Evolutionary conservation across 83 land plant species (phyloP), one percentile per base, ranked within the genome.

Genomic region (Diphasiastrum complanatum): DNA sequence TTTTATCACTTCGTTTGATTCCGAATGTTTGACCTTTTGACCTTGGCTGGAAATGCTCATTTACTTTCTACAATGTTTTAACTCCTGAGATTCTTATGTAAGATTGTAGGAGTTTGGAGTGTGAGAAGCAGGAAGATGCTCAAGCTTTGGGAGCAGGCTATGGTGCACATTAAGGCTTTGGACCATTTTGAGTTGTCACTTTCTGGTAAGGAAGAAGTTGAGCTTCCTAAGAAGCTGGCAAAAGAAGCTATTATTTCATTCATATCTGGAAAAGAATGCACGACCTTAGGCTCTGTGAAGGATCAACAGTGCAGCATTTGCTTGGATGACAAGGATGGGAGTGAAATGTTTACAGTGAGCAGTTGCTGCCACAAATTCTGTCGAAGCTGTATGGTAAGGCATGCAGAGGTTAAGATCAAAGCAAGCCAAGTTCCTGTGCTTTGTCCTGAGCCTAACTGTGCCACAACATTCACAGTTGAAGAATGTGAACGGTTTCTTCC

Each of bases 321-420:
- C 61, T 72, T 82, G 43, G 86, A 86, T 51, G 84, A 81, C 19
- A 81, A 77, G 56, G 51, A 40, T 18, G 41, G 56, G 4, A 33
- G 64, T 28, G 76, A 86, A 52, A 75, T 80, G 79, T 47, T 82
- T 33, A 50, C 51, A 4, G 49, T 86, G 8, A 23, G 47, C 29
- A 73, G 69, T 5, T 90, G 92, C 60, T 69, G 67, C 37, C 92
- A 90, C 66, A 79, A 77, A 34, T 83, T 90, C 66, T 90, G 97
- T 45, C 60, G 72, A 5, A 41, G 61, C 2, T 90, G 97, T 47
- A 66, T 89, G 72, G 68, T 53, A 35, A 76, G 69, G 20, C 83
- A 89, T 71, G 73, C 71, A 33, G 80, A 85, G 60, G 78, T 76
- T 8, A 83, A 78, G 55, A 60, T 89, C 25, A 70, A 73, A 40